Evolutionary conservation across 148 eudicot species (phyloP), one percentile per base, ranked within the genome.

Genomic region (Rhododendron henanense): DNA sequence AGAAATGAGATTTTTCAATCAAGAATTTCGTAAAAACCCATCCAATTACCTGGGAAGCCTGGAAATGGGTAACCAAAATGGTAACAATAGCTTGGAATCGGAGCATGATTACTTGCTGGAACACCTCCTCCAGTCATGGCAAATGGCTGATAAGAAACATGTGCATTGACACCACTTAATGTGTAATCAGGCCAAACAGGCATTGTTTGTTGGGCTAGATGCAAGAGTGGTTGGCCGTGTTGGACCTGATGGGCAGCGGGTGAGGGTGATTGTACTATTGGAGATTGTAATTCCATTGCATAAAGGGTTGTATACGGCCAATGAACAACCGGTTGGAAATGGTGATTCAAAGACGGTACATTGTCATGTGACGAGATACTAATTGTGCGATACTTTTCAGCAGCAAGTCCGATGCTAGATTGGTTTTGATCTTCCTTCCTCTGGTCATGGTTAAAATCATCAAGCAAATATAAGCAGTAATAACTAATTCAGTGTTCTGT

Each of bases 51-150:
- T 80, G 69, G 79, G 74, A 84, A 84, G 25, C 81, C 71, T 23
- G 71, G 80, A 75, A 79, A 85, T 81, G 78, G 84, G 19, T 67
- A 85, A 79, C 37, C 44, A 82, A 65, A 75, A 63, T 82, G 84
- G 84, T 82, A 82, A 44, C 37, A 47, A 47, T 65, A 85, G 83
- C 69, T 65, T 65, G 87, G 87, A 65, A 48, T 53, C 67, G 33
- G 84, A 1, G 75, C 77, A 48, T 33, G 87, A 37, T 67, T 65
- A 31, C 83, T 67, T 25, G 82, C 16, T 79, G 87, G 28, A 79
- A 79, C 44, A 28, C 82, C 65, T 79, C 83, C 77, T 23, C 55
- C 81, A 3, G 4, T 11, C 39, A 33, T n/a, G 28, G 25, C 41
- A n/a, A 59, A 18, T 61, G 78, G 45, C 28, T 61, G 83, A 83